Conservation (phyloP, 139 green algal genomes). For the Spirogloea muscicola region DNA sequence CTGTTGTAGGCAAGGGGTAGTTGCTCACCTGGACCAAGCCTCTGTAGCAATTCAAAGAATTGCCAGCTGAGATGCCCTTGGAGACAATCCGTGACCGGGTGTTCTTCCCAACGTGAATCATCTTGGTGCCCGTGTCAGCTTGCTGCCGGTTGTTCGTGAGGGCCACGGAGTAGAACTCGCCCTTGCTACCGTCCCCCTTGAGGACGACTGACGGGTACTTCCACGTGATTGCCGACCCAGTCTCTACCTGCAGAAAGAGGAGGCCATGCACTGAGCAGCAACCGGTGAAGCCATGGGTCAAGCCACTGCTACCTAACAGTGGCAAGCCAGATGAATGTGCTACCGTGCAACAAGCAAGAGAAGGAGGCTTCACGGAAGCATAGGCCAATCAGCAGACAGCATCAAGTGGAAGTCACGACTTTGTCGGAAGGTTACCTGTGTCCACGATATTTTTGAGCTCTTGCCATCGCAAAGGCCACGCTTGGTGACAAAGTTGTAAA, state of each 20-base stretch:
- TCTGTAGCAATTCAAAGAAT: conserved; percentile 74
- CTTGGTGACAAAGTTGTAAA: conserved; percentile 99
- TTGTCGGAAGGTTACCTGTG: no score
- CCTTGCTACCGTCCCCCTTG: conserved; percentile 84
- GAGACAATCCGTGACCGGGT: conserved; percentile 93
- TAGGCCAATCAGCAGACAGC: no score
- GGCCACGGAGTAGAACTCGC: conserved; percentile 98
- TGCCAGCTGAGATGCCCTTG: conserved; percentile 95
- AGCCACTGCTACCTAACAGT: no score
- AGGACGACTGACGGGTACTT: conserved; percentile 96
- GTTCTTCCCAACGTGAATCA: conserved; percentile 97
- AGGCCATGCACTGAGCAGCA: no score
- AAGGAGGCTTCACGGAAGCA: no score
- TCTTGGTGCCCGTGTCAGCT: conserved; percentile 61
- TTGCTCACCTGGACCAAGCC: conserved; percentile 75
- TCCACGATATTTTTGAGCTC: conserved; percentile 97
- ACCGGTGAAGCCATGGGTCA: no score
- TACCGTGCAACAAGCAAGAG: no score
- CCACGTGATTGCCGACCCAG: conserved; percentile 96
- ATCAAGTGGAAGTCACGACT: no score
- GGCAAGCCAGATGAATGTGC: no score
- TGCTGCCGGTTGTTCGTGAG: conserved; percentile 98
- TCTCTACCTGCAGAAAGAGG: conserved; percentile 73
- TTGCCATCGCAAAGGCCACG: conserved; percentile 86
- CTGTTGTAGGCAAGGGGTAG: no score